Conservation (phyloP, 2,329 filamentous ascomycete genomes). For the Alternaria dauci region DNA sequence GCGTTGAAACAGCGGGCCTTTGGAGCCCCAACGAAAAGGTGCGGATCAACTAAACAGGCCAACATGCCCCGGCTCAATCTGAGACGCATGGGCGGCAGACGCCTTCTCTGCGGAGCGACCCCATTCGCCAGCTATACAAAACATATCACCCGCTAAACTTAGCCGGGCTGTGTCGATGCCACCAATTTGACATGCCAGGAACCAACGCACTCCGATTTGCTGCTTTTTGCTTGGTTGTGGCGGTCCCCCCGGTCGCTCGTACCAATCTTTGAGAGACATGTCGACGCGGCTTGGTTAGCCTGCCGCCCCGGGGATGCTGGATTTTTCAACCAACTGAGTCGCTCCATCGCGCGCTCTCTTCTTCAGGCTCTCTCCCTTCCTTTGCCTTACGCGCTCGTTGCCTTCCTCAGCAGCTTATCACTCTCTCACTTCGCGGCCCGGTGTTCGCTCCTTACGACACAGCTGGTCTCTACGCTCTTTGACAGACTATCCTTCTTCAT, state of each 20-base stretch:
- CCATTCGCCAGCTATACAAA: constrained; percentile 30
- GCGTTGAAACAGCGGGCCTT: constrained; percentile 34
- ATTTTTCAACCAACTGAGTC: constrained; percentile 31
- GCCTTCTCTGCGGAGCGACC: constrained; percentile 11
- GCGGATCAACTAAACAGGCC: constrained; percentile 25
- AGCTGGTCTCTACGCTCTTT: constrained; percentile 49
- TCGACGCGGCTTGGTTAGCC: constrained; percentile 33
- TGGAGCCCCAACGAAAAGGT: constrained; percentile 19
- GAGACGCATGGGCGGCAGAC: constrained; percentile 36
- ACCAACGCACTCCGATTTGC: constrained; percentile 27
- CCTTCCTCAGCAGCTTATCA: constrained; percentile 35
- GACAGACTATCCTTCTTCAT: constrained; percentile 41
- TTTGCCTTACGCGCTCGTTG: constrained; percentile 35
- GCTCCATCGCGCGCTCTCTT: constrained; percentile 29
- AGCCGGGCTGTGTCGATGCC: constrained; percentile 19
- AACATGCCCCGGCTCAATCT: constrained; percentile 30
- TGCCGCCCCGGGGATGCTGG: constrained; percentile 25
- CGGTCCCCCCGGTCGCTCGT: constrained; percentile 29
- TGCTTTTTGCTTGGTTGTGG: constrained; percentile 29
- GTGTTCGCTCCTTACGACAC: constrained; percentile 54
- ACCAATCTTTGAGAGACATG: constrained; percentile 41
- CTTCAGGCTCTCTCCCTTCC: constrained; percentile 38
- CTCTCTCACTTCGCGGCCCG: constrained; percentile 42
- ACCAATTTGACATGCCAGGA: constrained; percentile 10
- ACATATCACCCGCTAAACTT: constrained; percentile 28